Evolutionary conservation across 345 rosid species (phyloP), one percentile per base, ranked within the genome.

Genomic region (Lumnitzera littorea): DNA sequence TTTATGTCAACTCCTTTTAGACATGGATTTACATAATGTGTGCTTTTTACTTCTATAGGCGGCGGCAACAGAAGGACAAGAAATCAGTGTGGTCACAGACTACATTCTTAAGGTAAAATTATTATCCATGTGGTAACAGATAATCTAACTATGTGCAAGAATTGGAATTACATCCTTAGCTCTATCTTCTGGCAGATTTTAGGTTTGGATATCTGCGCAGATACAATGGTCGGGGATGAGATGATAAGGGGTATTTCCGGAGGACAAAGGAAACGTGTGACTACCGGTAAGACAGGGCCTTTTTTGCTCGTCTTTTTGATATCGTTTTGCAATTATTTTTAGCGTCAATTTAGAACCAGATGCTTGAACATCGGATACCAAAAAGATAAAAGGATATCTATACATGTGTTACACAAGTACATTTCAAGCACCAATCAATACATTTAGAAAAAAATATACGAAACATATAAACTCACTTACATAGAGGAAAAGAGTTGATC

Each of bases 51-150:
- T 46, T 55, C 46, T 51, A 15, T 68, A 83, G 89, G 88, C 86
- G 58, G 60, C 65, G 56, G 79, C 83, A 55, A 64, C 60, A 24
- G 77, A 66, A 55, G 81, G 76, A 48, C 81, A 82, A 43, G 83
- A 85, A 68, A 66, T 76, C n/a, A 78, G 41, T 57, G 82, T 83
- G 20, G 52, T 80, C 54, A 73, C 86, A 6, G 88, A 82, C 70
- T 85, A 85, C 58, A 52, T 76, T 43, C 53, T 85, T 13, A 85
- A 85, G 89, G 91, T 81, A 68, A 17, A 13, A 23, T 51, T 23
- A 7, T 36, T 36, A 36, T 36, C 11, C 43, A 6, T 7, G 7
- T 36, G 43, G 9, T 36, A 36, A 36, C 9, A 5, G 31, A 27
- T 27, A 27, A 27, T 27, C 43, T 36, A 36, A 36, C 10, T 5